These are phyloP conservation scores for Tetrastigma voinierianum DNA, from an alignment of 164 flowering plant genomes.

Conservation along the genomic window DNA sequence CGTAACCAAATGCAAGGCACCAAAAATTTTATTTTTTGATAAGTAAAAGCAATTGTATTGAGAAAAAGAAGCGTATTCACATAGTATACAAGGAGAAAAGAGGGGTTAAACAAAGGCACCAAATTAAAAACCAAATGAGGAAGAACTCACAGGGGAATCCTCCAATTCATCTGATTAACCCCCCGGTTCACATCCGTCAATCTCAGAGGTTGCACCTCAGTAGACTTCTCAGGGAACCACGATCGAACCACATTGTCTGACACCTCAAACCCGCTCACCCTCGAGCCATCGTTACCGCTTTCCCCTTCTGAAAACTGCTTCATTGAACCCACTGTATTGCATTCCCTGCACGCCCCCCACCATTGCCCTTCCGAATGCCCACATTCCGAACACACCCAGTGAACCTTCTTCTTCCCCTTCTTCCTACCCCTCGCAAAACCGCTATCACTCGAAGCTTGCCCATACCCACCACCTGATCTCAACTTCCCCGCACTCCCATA, in stretches of 20 bases:
- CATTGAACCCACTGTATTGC: slow-evolving; percentile 48
- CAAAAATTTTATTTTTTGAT: no score
- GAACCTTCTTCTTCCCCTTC: slow-evolving; percentile 47
- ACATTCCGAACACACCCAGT: slow-evolving; percentile 70
- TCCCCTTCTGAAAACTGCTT: slow-evolving; percentile 35
- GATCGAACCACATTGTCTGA: slow-evolving; percentile 42
- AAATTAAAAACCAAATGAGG: background rate
- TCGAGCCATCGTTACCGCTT: slow-evolving; percentile 11
- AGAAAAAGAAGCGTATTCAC: no score
- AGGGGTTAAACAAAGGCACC: no score
- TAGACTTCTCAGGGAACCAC: slow-evolving; percentile 50
- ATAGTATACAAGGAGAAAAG: no score
- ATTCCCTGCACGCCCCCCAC: slow-evolving; percentile 80
- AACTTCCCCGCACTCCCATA: slow-evolving; percentile 8
- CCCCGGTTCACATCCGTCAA: slow-evolving; percentile 65
- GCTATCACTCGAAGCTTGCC: slow-evolving; percentile 2
- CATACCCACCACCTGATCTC: background rate
- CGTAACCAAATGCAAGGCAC: no score
- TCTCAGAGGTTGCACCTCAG: slow-evolving; percentile 43
- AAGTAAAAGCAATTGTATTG: no score
- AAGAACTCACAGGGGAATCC: slow-evolving; percentile 68
- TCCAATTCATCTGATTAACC: slow-evolving; percentile 49
- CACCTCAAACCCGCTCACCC: slow-evolving; percentile 34
- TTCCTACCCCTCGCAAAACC: slow-evolving; percentile 27
- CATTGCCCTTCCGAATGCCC: slow-evolving; percentile 72